Evolutionary conservation across 208 protist genomes (phyloP).

Genomic region (Leishmania amazonensis): DNA sequence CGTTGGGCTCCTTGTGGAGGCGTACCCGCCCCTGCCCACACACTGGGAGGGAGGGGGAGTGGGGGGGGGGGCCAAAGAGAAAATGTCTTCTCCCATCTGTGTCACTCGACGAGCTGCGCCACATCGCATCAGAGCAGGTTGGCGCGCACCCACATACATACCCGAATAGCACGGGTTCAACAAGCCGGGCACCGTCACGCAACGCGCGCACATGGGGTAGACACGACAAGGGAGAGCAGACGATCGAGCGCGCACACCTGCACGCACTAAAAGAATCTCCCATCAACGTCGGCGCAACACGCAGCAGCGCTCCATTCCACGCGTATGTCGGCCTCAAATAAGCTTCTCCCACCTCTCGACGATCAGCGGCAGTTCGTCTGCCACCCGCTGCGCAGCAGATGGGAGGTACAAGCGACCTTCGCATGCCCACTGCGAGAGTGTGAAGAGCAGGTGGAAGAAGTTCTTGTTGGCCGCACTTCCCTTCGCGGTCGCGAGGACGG

Average conservation of each 20-base stretch:
- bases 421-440: constrained; percentile 49
- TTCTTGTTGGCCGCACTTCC: constrained; percentile 25
- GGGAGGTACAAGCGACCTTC: constrained; percentile 34
- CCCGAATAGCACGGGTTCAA: neutral
- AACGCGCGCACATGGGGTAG: neutral
- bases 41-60: neutral
- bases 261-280: neutral
- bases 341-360: constrained; percentile 29
- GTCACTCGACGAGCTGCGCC: neutral
- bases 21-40: neutral
- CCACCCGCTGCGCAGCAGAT: constrained; percentile 25
- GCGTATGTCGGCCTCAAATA: neutral
- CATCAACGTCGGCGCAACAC: neutral
- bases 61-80: neutral
- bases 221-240: neutral
- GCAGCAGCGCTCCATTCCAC: neutral
- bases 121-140: neutral
- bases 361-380: constrained; percentile 51
- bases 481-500: constrained; percentile 22
- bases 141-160: neutral
- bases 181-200: neutral
- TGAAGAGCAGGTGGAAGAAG: constrained; percentile 56
- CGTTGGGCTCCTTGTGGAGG: neutral
- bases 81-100: neutral
- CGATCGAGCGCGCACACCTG: too few relatives aligned